A percentile compares a stretch with the other conserved stretches of the same genome.
These are phyloP conservation scores for Thermomucor indicae-seudaticae DNA, from an alignment of 371 early-diverging fungal species.

Conservation along the genomic window DNA sequence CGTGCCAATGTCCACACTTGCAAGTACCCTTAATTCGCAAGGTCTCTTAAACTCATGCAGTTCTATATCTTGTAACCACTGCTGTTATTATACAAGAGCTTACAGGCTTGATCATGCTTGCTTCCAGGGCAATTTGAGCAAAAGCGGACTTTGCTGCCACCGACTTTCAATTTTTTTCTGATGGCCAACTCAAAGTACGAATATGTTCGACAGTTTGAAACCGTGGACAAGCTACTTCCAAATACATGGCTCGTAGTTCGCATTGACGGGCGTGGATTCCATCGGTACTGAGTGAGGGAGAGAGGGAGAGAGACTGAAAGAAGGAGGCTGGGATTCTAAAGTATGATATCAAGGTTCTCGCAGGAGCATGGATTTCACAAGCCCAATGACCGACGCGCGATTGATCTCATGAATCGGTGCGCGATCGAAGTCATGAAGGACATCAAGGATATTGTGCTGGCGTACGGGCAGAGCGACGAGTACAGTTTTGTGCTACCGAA, in stretches of 20 bases:
- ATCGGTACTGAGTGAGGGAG: constrained; percentile 61
- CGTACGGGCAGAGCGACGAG: constrained; percentile 95
- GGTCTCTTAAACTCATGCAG: too few relatives aligned
- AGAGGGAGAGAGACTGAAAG: too few relatives aligned
- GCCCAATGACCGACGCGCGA: constrained; percentile 86
- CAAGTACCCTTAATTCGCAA: too few relatives aligned
- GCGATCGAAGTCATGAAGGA: constrained; percentile 78
- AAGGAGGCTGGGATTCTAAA: too few relatives aligned
- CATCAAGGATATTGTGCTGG: constrained; percentile 77
- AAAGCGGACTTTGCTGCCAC: too few relatives aligned
- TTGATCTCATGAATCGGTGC: constrained; percentile 83
- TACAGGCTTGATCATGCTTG: too few relatives aligned
- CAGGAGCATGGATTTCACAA: constrained; percentile 80
- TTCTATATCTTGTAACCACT: too few relatives aligned
- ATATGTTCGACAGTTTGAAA: constrained; percentile 90
- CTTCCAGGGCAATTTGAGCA: too few relatives aligned
- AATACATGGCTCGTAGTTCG: constrained; percentile 90
- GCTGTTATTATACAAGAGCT: too few relatives aligned
- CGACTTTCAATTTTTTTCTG: too few relatives aligned
- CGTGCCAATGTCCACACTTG: too few relatives aligned
- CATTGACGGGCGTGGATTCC: constrained; percentile 93
- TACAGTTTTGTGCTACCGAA: constrained; percentile 80
- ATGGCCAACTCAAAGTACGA: constrained; percentile 93
- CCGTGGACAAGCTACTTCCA: constrained; percentile 68
- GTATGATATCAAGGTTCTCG: constrained; percentile 65